Base-by-base conservation (phyloP, 1,284 basidiomycete species). In the Cutaneotrichosporon sp. region DNA sequence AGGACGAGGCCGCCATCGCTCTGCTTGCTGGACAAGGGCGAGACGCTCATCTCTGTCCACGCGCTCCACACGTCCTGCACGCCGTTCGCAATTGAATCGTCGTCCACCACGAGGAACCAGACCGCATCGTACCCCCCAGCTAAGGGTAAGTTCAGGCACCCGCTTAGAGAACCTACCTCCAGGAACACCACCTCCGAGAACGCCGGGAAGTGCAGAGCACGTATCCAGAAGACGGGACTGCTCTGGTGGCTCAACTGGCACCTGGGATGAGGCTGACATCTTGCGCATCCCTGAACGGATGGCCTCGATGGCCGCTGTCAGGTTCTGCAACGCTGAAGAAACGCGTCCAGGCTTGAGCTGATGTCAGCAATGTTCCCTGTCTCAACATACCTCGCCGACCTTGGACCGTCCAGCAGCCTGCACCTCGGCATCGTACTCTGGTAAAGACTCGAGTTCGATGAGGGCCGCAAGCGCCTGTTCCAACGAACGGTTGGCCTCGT, bases 111-210 rank as follows among this genome's bases (percentile, higher is more conserved):
- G 16, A 99, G 85, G 9, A 99, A 82, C 89, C 93, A 99, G 58
- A 99, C 86, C 1, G 97, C 97, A 75, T 99, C 97, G 77, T 91
- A 99, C 1, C 97, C 97, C 4, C 97, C 97, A 29, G 97, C 93
- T 93, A 55, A 2, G 36, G 51, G 57, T 66, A 24, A 64, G 59
- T 49, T 13, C 3, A 24, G 59, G 31, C 25, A 29, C 51, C 27
- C 16, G 18, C 2, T n/a, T 18, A 14, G 5, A 20, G 31, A n/a
- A 55, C 74, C 71, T 43, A 77, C 92, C 95, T 63, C 95, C 95
- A 1, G 97, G 97, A 4, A 99, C 95, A 33, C 95, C 95, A 42
- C 94, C 95, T 10, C 92, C 94, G 34, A 99, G 83, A 3, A 98
- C 88, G 46, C 95, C 97, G 1, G 88, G 85, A 62, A 89, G 84